A percentile compares a stretch with the other conserved stretches of the same genome.
Conservation (phyloP, 495 filamentous ascomycete genomes). For the Aspergillus diversus region DNA sequence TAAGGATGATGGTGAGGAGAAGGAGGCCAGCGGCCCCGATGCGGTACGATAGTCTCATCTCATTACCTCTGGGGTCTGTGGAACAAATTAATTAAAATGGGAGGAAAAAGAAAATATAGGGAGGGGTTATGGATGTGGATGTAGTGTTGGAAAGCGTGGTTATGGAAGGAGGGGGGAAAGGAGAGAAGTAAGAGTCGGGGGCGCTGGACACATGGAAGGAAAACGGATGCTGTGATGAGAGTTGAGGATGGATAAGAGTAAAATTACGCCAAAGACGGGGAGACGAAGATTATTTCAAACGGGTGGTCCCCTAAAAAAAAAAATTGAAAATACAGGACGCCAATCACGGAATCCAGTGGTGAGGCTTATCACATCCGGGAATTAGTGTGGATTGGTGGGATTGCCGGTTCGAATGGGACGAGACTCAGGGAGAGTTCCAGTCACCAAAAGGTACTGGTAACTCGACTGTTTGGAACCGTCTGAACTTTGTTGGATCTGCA, state of each 20-base stretch:
- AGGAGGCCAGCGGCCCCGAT: slow-evolving; percentile 37
- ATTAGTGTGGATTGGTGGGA: not conserved
- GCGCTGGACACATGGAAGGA: not conserved
- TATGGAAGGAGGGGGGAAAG: slow-evolving; percentile 12
- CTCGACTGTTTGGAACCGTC: too few relatives aligned
- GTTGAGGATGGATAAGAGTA: slow-evolving; percentile 4
- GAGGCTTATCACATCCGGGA: slow-evolving; percentile 7
- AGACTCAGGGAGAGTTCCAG: too few relatives aligned
- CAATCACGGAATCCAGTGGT: slow-evolving; percentile 1
- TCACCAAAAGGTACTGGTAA: too few relatives aligned
- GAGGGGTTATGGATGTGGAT: not conserved
- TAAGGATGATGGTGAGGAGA: slow-evolving; percentile 38
- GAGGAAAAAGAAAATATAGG: slow-evolving; percentile 7
- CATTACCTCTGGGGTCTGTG: slow-evolving; percentile 35
- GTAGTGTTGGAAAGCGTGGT: not conserved
- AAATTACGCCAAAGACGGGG: slow-evolving; percentile 4
- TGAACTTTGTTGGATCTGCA: not conserved
- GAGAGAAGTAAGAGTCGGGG: slow-evolving; percentile 13
- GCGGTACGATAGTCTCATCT: slow-evolving; percentile 48
- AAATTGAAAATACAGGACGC: slow-evolving; percentile 1
- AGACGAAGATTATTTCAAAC: not conserved
- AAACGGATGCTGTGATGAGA: not conserved
- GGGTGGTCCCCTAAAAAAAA: slow-evolving; percentile 7
- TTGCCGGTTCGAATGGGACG: not conserved
- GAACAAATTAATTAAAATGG: not conserved